Conservation (phyloP, 1,284 basidiomycete genomes). For the Leccinum pallidistipes region DNA sequence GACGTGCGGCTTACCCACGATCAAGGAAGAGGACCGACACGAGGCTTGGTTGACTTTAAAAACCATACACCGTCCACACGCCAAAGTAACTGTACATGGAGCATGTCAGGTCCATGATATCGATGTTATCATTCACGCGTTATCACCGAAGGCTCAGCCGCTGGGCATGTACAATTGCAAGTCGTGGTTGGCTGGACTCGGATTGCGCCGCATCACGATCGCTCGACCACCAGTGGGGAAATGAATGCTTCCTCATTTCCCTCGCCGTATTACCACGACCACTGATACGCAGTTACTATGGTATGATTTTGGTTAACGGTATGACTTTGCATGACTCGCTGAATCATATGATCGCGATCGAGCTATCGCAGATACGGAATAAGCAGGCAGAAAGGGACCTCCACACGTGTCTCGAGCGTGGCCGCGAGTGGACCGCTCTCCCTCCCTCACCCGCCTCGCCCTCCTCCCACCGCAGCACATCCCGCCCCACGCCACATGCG, state of each 20-base stretch:
- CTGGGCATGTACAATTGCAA: slow-evolving; percentile 1
- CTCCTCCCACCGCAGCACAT: not conserved
- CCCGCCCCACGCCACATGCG: not conserved
- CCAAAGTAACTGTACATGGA: slow-evolving; percentile 1
- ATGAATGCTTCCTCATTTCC: slow-evolving; percentile 22
- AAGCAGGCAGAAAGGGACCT: not conserved
- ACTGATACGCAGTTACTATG: slow-evolving; percentile 2
- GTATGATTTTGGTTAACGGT: slow-evolving; percentile 1
- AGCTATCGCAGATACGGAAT: slow-evolving; percentile 7
- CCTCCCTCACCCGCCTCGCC: not conserved
- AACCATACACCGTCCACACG: not conserved
- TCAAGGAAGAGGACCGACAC: slow-evolving; percentile 9
- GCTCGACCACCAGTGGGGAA: slow-evolving; percentile 8
- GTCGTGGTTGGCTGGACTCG: not conserved
- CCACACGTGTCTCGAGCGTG: slow-evolving; percentile 17
- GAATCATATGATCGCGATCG: slow-evolving; percentile 1
- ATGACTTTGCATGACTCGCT: not conserved
- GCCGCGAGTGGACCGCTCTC: not conserved
- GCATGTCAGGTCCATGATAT: not conserved
- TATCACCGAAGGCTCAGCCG: slow-evolving; percentile 20
- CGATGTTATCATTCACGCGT: slow-evolving; percentile 7
- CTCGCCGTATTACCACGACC: slow-evolving; percentile 6
- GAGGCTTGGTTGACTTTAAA: slow-evolving; percentile 13
- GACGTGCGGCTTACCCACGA: slow-evolving; percentile 10
- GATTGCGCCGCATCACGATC: slow-evolving; percentile 7